Evolutionary conservation across 163 green algal species (phyloP).

Genomic region (Chloroidium sp.): DNA sequence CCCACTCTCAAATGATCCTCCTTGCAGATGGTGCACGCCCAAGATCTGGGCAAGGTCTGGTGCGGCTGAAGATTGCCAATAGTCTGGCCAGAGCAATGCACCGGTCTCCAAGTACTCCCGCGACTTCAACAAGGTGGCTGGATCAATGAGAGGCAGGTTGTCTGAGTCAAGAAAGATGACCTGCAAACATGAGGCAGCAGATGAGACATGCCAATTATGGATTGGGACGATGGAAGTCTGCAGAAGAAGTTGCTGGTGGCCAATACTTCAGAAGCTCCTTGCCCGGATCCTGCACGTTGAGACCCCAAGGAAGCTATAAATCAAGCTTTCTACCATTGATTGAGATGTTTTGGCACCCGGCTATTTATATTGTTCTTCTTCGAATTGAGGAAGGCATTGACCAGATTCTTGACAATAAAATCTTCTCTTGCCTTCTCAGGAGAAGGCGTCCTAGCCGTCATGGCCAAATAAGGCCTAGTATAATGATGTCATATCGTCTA

Average conservation of each 20-base stretch:
- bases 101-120: constrained; percentile 31
- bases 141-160: constrained; percentile 45
- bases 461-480: no score
- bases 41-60: constrained; percentile 32
- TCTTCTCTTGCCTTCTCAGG: no score
- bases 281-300: background rate
- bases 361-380: no score
- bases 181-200: constrained; percentile 9
- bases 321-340: no score
- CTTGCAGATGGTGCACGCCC: constrained; percentile 14
- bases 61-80: constrained; percentile 39
- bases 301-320: no score
- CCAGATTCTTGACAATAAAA: no score
- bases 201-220: background rate
- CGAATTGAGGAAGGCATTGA: no score
- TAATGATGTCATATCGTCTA: no score
- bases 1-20: constrained; percentile 39
- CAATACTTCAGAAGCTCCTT: background rate
- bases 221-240: background rate
- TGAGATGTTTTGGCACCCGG: no score
- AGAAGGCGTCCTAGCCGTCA: no score
- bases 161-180: constrained; percentile 59
- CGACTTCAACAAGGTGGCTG: constrained; percentile 31
- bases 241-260: background rate
- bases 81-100: constrained; percentile 62